A percentile compares a stretch with the other conserved stretches of the same genome.
Evolutionary conservation across 75 land plant genomes (phyloP).

Genomic region (Selaginella tamariscina): DNA sequence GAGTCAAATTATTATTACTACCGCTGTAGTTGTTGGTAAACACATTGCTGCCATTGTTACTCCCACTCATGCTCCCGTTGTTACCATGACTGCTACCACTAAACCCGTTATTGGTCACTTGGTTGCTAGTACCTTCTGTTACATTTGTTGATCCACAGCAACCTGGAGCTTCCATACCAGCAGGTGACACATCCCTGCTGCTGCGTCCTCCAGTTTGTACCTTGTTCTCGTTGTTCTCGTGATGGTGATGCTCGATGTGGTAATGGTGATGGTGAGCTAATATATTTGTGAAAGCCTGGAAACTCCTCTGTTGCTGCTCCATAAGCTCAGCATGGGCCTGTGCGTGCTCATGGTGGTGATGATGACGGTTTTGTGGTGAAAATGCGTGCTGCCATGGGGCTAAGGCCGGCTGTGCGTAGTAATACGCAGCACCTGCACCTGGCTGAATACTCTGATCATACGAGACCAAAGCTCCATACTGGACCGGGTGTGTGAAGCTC

Average conservation of each 20-base stretch:
- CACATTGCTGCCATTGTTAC: slow-evolving; percentile 64
- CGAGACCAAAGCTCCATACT: background rate
- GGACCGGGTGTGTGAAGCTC: background rate
- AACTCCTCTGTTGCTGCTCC: background rate
- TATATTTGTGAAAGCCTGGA: background rate
- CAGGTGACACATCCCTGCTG: background rate
- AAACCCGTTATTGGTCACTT: slow-evolving; percentile 34
- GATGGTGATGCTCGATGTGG: slow-evolving; percentile 16
- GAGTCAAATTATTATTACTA: slow-evolving; percentile 26
- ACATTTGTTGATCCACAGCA: slow-evolving; percentile 52
- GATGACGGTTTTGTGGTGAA: background rate
- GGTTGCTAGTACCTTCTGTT: slow-evolving; percentile 17
- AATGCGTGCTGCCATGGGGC: background rate
- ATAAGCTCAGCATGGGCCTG: too few relatives aligned
- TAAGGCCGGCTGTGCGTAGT: background rate
- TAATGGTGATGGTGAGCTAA: slow-evolving; percentile 32
- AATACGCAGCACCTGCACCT: background rate
- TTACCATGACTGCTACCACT: slow-evolving; percentile 23
- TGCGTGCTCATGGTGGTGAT: background rate
- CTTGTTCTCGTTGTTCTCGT: background rate
- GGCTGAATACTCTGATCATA: background rate
- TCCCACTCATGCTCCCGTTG: slow-evolving; percentile 58
- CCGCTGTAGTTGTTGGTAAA: slow-evolving; percentile 29
- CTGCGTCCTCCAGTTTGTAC: background rate
- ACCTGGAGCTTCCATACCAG: slow-evolving; percentile 27